Base-by-base conservation (phyloP, 2,329 filamentous ascomycete genomes). In the Fusarium sp. region DNA sequence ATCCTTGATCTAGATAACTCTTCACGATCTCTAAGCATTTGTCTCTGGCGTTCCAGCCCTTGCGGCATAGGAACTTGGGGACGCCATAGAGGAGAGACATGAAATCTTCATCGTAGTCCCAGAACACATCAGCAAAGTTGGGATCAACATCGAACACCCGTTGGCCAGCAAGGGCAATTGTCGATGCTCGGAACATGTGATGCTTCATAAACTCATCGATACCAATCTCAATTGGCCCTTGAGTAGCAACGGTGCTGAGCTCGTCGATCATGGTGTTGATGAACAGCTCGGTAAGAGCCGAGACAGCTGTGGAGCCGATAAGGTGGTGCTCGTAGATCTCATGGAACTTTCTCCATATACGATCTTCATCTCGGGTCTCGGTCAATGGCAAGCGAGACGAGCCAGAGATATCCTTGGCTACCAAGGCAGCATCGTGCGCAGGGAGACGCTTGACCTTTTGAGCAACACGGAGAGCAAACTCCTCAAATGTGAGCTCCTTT, bases 361-460 rank as follows among this genome's bases (percentile, higher is more conserved):
- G 67, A 27, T 68, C 67, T 32, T 70, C 67, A 20, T 70, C 57
- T 2, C 47, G 55, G 11, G 58, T 62, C 25, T 71, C 61, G 1
- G 55, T 62, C 14, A 72, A 39, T 2, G 70, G 62, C 1, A 62
- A 11, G 7, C 67, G 37, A 19, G 68, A 70, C 1, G 70, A 71
- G 14, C 70, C 70, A 3, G 70, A 72, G 2, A 67, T 40, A 27
- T 72, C 70, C 22, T 67, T 68, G 17, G 64, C 59, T 8, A 70
- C 60, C 5, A 72, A 30, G 1, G 53, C 56, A 23, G 62, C 64
- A 13, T 72, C 69, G 10, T 47, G 59, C 0, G 56, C 27, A 1
- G 70, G 70, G 5, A 72, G 58, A 4, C 70, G 67, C 11, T 71
- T 72, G 15, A 72, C 70, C 15, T 71, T 71, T n/a, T 70, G 69